Conservation (phyloP, 2,329 filamentous ascomycete genomes). For the Sporothrix protearum region DNA sequence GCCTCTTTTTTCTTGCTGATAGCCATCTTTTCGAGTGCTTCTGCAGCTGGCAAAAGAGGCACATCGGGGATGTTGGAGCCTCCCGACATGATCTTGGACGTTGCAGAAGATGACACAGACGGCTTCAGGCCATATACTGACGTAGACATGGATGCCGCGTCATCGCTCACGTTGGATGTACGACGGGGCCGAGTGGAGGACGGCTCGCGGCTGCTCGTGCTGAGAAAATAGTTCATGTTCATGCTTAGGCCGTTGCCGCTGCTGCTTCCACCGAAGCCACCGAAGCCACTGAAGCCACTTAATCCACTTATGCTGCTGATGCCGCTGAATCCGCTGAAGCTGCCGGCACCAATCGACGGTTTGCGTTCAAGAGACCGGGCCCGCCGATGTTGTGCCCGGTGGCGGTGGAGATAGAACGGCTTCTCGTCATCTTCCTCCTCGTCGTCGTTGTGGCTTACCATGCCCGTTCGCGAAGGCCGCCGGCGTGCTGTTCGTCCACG, state of each 20-base stretch:
- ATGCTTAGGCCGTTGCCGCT: background rate
- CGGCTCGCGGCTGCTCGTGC: constrained; percentile 25
- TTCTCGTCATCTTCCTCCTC: background rate
- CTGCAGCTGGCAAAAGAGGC: background rate
- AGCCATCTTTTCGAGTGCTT: constrained; percentile 16
- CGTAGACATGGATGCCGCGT: background rate
- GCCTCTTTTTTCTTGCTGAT: background rate
- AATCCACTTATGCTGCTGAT: constrained; percentile 9
- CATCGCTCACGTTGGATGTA: constrained; percentile 10
- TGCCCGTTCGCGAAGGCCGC: background rate
- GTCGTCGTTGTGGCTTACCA: background rate
- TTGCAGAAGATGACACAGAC: background rate
- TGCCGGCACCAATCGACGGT: background rate
- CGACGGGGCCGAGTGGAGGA: constrained; percentile 18
- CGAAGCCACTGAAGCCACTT: background rate
- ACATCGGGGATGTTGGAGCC: constrained; percentile 13
- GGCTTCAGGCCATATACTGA: background rate
- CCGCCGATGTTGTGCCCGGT: background rate
- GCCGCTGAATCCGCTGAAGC: constrained; percentile 13
- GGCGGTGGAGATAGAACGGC: background rate
- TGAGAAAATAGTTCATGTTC: constrained; percentile 23
- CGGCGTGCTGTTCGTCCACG: constrained; percentile 11
- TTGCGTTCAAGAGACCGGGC: constrained; percentile 23
- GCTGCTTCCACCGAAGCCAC: background rate
- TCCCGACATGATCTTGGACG: background rate